Percentiles rank a stretch among this genome's conserved stretches.
Conservation (phyloP, 2,329 filamentous ascomycete species). For the Neoscytalidium dimidiatum region DNA sequence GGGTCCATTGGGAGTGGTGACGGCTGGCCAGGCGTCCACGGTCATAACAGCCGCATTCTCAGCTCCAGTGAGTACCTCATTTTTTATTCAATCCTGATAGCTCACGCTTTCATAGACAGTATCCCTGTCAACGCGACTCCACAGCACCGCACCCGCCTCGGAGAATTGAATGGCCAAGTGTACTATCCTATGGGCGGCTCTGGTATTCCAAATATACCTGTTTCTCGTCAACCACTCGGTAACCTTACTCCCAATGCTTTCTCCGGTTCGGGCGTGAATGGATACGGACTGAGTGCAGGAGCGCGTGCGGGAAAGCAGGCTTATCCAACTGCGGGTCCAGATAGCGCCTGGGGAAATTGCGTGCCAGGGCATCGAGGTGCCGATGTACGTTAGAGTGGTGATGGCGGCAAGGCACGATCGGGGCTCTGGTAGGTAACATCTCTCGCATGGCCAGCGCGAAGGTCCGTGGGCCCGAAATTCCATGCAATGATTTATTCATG, state of each 20-base stretch:
- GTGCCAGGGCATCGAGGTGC: background rate
- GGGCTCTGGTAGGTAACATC: no score
- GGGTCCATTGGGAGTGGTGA: slow-evolving; percentile 14
- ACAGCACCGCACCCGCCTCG: slow-evolving; percentile 29
- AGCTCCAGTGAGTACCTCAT: background rate
- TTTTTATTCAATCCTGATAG: background rate
- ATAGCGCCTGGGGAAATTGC: background rate
- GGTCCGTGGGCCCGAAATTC: no score
- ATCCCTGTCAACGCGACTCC: slow-evolving; percentile 29
- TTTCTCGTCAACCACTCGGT: slow-evolving; percentile 35
- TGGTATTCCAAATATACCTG: slow-evolving; percentile 34
- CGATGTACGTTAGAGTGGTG: background rate
- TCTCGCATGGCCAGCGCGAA: no score
- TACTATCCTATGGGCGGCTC: slow-evolving; percentile 24
- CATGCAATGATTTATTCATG: no score
- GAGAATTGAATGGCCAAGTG: slow-evolving; percentile 30
- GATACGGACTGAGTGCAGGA: slow-evolving; percentile 31
- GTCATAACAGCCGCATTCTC: background rate
- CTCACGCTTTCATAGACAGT: slow-evolving; percentile 26
- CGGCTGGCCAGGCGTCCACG: slow-evolving; percentile 21
- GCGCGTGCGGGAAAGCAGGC: slow-evolving; percentile 34
- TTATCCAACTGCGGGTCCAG: background rate
- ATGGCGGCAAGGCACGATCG: no score
- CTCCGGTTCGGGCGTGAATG: slow-evolving; percentile 25
- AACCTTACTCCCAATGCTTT: slow-evolving; percentile 25